Evolutionary conservation across 2,329 filamentous ascomycete species (phyloP).

Genomic region (Colletotrichum musicola): DNA sequence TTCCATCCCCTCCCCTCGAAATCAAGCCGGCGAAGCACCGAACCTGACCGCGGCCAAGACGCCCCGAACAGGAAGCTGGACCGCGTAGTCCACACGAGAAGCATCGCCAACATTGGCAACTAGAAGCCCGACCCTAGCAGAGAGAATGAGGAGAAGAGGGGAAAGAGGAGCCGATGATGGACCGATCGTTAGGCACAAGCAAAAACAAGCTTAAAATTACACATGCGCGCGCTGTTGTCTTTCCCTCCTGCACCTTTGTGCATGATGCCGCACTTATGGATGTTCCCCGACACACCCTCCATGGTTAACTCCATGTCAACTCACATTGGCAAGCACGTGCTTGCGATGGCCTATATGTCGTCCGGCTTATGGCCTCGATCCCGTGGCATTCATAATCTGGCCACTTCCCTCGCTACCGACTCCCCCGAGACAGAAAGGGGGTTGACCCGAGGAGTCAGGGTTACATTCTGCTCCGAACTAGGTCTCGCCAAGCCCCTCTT

Average conservation of each 20-base stretch:
- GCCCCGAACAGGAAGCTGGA: background rate
- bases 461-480: conserved; percentile 7
- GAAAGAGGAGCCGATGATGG: background rate
- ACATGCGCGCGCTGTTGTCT: no score
- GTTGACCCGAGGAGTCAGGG: background rate
- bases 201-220: conserved; percentile 31
- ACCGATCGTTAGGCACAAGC: conserved; percentile 18
- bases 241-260: background rate
- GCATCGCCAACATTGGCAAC: no score
- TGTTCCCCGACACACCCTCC: no score
- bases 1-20: background rate
- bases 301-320: no score
- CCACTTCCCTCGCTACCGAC: no score
- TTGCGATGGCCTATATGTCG: background rate
- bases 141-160: background rate
- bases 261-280: background rate
- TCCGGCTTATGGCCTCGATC: background rate
- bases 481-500: background rate
- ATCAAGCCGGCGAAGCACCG: conserved; percentile 12
- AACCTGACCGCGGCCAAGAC: background rate
- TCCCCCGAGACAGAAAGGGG: background rate
- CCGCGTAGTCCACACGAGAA: background rate
- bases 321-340: background rate
- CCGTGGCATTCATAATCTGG: background rate
- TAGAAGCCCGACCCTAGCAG: no score